Percentiles rank a stretch among this genome's conserved stretches.
Conservation (phyloP, 2,329 filamentous ascomycete species). For the Pezicula neosporulosa region DNA sequence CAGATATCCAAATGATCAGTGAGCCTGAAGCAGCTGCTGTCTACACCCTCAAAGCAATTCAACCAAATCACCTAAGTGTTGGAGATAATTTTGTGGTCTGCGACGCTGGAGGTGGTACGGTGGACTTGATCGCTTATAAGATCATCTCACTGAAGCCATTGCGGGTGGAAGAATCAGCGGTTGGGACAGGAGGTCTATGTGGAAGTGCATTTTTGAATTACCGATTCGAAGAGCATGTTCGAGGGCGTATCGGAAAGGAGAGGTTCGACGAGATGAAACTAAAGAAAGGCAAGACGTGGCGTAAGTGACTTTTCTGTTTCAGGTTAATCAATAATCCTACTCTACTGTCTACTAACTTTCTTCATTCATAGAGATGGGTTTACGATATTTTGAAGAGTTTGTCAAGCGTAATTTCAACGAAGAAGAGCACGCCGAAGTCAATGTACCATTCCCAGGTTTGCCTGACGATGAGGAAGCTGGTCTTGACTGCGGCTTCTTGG, state of each 20-base stretch:
- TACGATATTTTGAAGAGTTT: conserved; percentile 80
- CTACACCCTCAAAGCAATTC: conserved; percentile 76
- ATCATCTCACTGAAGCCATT: conserved; percentile 71
- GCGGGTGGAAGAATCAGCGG: conserved; percentile 72
- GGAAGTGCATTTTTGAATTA: conserved; percentile 80
- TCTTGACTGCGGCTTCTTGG: conserved; percentile 72
- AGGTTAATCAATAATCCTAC: not conserved
- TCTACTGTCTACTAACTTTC: conserved; percentile 5
- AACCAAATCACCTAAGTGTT: conserved; percentile 68
- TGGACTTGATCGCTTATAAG: conserved; percentile 80
- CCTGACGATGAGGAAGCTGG: conserved; percentile 73
- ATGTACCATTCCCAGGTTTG: conserved; percentile 74
- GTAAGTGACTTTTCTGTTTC: conserved; percentile 32
- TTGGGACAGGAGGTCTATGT: conserved; percentile 74
- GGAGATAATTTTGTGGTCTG: conserved; percentile 59
- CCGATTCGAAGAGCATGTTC: conserved; percentile 75
- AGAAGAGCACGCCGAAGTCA: conserved; percentile 73
- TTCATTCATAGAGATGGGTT: conserved; percentile 50
- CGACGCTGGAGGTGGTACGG: conserved; percentile 54
- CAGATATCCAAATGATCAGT: conserved; percentile 74
- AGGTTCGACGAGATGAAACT: conserved; percentile 72
- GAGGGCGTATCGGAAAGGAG: conserved; percentile 60
- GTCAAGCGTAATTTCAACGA: conserved; percentile 82
- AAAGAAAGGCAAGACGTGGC: conserved; percentile 78
- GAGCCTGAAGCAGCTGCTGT: conserved; percentile 79